A percentile compares a stretch with the other conserved stretches of the same genome.
Evolutionary conservation across 805 yeast genomes (phyloP).

Genomic region (Yamadazyma takamatsuzukensis): DNA sequence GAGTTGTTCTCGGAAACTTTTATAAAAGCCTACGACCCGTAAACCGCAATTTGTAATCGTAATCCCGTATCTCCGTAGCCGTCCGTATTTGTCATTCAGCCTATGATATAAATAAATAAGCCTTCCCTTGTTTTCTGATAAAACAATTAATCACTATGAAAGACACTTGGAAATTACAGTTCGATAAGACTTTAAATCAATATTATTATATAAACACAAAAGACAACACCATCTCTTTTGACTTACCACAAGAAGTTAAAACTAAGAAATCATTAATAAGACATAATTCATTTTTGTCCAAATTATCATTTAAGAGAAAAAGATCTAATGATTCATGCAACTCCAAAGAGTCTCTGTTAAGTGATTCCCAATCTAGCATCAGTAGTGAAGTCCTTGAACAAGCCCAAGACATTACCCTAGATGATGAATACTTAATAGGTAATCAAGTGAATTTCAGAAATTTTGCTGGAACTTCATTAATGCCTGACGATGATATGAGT

Average conservation of each 20-base stretch:
- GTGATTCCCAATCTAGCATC: no score
- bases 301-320: constrained; percentile 8
- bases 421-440: constrained; percentile 27
- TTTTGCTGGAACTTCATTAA: constrained; percentile 20
- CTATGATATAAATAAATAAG: no score
- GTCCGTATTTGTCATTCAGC: no score
- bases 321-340: constrained; percentile 2
- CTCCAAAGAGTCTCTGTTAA: not conserved
- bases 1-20: no score
- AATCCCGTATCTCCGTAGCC: no score
- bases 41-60: no score
- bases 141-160: no score
- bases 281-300: constrained; percentile 2
- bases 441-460: constrained; percentile 19
- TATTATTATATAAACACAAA: constrained; percentile 36
- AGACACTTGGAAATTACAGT: constrained; percentile 25
- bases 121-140: no score
- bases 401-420: constrained; percentile 9
- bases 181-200: constrained; percentile 35
- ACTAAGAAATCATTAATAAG: constrained; percentile 5
- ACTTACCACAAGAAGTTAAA: constrained; percentile 44
- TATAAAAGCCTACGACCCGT: no score
- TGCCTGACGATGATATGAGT: constrained; percentile 15
- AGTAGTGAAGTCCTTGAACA: no score
- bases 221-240: constrained; percentile 37